A percentile compares a stretch with the other conserved stretches of the same genome.
Evolutionary conservation across 2,329 filamentous ascomycete species (phyloP).

Genomic region (Ophiocordyceps sinensis): DNA sequence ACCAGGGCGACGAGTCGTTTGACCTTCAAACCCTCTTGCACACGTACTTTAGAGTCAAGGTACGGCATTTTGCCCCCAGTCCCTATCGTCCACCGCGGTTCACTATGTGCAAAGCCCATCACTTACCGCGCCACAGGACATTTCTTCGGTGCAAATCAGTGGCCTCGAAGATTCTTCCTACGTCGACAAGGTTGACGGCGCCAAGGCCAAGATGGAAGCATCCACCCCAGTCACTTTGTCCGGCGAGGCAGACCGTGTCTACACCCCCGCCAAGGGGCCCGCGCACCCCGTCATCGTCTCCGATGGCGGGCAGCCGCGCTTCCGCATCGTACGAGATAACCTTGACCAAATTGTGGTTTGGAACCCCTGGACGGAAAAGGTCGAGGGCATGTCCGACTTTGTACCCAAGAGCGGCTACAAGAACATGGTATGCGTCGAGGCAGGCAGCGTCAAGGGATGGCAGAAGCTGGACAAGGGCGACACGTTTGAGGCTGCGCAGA

Average conservation of each 20-base stretch:
- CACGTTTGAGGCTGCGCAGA: conserved; percentile 47
- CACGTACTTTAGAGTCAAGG: conserved; percentile 72
- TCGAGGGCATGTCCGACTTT: conserved; percentile 72
- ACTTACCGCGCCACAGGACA: conserved; percentile 47
- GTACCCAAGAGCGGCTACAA: conserved; percentile 79
- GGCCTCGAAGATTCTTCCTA: conserved; percentile 68
- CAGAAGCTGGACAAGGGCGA: conserved; percentile 71
- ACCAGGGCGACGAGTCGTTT: conserved; percentile 68
- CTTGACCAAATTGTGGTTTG: conserved; percentile 83
- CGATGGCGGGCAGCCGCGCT: conserved; percentile 48
- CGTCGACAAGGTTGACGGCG: conserved; percentile 66
- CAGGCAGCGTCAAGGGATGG: conserved; percentile 71
- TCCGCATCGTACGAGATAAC: conserved; percentile 69
- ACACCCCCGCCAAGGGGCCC: conserved; percentile 54
- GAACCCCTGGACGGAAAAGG: conserved; percentile 91
- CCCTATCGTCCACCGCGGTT: not conserved
- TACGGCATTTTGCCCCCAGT: conserved; percentile 25
- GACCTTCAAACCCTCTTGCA: conserved; percentile 89
- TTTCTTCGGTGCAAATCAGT: conserved; percentile 54
- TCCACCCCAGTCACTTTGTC: conserved; percentile 52
- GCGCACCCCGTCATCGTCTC: conserved; percentile 42
- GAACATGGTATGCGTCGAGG: conserved; percentile 90
- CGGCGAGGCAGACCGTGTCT: conserved; percentile 77
- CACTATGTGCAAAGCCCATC: not conserved
- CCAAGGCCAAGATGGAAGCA: conserved; percentile 49